Base-by-base conservation (phyloP, 345 rosid genomes). In the Theobroma cacao region DNA sequence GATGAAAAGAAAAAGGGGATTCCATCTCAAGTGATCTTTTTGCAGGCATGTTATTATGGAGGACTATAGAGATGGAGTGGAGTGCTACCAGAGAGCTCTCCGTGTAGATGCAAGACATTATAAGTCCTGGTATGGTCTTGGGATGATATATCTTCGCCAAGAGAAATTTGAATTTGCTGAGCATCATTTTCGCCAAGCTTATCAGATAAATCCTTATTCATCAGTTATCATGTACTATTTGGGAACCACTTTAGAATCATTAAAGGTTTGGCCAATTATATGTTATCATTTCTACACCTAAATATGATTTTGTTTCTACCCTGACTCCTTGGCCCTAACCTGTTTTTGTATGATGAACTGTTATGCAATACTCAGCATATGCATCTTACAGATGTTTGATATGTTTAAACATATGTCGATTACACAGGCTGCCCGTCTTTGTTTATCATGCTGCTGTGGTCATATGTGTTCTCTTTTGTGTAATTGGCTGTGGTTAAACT, bases 91-190 rank as follows among this genome's bases (percentile, higher is more conserved):
- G 78, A 87, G 82, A 78, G 96, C 99, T 73, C 91, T 93, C 73
- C 76, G 87, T 77, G 81, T 92, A 82, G 96, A 95, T 85, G 75
- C 87, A 48, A 91, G 99, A 82, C 97, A 93, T 79, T 95, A 92
- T 78, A 95, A 89, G 64, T 78, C 99, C 22, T 95, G 98, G 98
- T 91, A 95, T 79, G 99, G 98, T 59, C 98, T 93, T 78, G 99
- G 98, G 73, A 87, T 91, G 91, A 82, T 93, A 26, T 92, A 90
- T 84, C 92, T 93, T 79, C 90, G 85, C 82, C 93, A 91, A 80
- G 98, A 93, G 86, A 93, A 92, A 82, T 85, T 82, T 75, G 96
- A 91, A 77, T 93, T 95, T 85, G 89, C 99, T 0, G 94, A 91
- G 85, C 94, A 95, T 85, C 99, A 93, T 69, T 93, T 95, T 81